A percentile compares a stretch with the other conserved stretches of the same genome.
Evolutionary conservation across 176 grass and related monocot species (phyloP).

Genomic region (Coix lacrymajobi): DNA sequence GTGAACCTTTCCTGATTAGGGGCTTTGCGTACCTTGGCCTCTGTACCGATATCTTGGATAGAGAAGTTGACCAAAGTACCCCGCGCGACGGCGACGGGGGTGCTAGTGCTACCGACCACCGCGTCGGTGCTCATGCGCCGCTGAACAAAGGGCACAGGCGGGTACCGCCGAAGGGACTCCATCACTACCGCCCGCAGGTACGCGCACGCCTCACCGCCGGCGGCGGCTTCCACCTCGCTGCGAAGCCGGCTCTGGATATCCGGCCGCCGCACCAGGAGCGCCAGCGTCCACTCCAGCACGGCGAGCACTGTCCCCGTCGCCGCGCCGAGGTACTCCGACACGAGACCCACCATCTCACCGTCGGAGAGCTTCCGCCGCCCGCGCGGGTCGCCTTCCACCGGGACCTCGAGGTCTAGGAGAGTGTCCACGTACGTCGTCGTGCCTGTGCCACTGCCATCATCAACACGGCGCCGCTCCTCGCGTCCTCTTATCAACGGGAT

Average conservation of each 20-base stretch:
- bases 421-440: slow-evolving; percentile 20
- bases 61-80: slow-evolving; percentile 20
- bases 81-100: neutral
- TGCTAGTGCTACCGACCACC: neutral
- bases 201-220: neutral
- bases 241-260: neutral
- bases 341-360: slow-evolving; percentile 14
- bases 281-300: slow-evolving; percentile 12
- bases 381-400: neutral
- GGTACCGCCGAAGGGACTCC: slow-evolving; percentile 4
- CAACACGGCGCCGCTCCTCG: neutral
- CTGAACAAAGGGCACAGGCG: neutral
- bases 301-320: slow-evolving; percentile 3
- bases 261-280: neutral
- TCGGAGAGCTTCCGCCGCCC: neutral
- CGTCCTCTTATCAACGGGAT: slow-evolving; percentile 10
- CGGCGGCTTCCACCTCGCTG: neutral
- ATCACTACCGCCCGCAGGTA: slow-evolving; percentile 31
- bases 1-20: no score
- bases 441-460: no score
- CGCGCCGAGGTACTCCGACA: slow-evolving; percentile 19
- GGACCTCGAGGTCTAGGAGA: slow-evolving; percentile 8
- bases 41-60: neutral
- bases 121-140: neutral
- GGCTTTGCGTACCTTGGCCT: neutral